A percentile compares a stretch with the other conserved stretches of the same genome.
phyloP scores from a whole-genome alignment of 495 filamentous ascomycete genomes.

The Aspergillus baeticus region DNA sequence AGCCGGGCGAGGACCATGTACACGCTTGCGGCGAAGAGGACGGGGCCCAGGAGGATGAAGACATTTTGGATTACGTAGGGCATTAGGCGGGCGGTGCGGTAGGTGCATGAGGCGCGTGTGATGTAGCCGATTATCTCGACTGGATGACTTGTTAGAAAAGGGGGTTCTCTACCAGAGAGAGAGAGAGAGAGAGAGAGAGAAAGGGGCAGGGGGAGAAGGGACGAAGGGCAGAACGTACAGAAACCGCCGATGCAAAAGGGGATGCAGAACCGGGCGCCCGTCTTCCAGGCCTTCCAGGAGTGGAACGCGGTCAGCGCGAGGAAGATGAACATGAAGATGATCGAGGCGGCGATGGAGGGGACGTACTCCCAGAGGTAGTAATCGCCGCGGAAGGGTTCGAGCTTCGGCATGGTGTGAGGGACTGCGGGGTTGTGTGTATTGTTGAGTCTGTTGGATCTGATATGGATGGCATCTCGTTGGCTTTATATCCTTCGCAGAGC shows the following conservation, averaged over 20 bases:
- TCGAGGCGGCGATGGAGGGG: conserved; percentile 46
- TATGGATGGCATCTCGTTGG: too few species aligned
- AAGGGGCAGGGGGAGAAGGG: not conserved
- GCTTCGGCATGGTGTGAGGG: conserved; percentile 8
- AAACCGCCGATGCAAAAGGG: conserved; percentile 22
- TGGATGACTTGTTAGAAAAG: not conserved
- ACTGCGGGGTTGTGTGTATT: too few species aligned
- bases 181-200: too few species aligned
- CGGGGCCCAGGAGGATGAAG: conserved; percentile 11
- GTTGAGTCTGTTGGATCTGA: too few species aligned
- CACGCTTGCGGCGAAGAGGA: conserved; percentile 8
- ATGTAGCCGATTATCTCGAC: conserved; percentile 26
- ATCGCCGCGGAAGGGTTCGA: conserved; percentile 9
- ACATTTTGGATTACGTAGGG: conserved; percentile 15
- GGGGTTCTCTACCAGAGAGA: too few species aligned
- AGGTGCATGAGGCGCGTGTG: conserved; percentile 24
- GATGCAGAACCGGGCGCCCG: conserved; percentile 3
- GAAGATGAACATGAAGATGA: conserved; percentile 51
- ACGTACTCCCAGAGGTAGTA: conserved; percentile 21
- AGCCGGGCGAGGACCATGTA: conserved; percentile 16
- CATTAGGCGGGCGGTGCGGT: conserved; percentile 20
- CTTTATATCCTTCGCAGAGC: too few species aligned
- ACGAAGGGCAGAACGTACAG: conserved; percentile 15
- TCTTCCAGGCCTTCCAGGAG: conserved; percentile 16
- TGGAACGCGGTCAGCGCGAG: conserved; percentile 39